phyloP scores from a whole-genome alignment of 108 stramenopile species.

The Skeletonema tropicum region DNA sequence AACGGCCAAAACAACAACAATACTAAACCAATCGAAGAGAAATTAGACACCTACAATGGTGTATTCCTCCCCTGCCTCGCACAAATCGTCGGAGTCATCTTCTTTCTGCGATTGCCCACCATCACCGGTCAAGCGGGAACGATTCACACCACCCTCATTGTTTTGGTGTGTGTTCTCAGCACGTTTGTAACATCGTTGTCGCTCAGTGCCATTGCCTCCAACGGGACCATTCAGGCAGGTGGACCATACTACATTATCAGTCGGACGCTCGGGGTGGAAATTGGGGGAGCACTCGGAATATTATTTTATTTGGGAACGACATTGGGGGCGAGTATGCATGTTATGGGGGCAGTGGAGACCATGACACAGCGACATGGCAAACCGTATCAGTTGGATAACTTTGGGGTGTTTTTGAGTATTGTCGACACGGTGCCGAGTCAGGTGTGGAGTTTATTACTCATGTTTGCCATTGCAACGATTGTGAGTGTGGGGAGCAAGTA shows the following conservation, averaged over 20 bases:
- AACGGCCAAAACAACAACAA: not conserved
- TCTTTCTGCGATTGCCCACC: conserved; percentile 79
- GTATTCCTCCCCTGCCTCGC: conserved; percentile 82
- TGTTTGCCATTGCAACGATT: conserved; percentile 42
- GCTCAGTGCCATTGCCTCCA: conserved; percentile 79
- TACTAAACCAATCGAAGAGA: not conserved
- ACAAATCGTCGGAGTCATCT: conserved; percentile 83
- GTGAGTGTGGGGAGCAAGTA: conserved; percentile 67
- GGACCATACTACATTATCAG: conserved; percentile 85
- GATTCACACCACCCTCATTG: conserved; percentile 44
- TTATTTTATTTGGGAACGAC: conserved; percentile 81
- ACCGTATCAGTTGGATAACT: not conserved
- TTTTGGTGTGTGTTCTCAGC: conserved; percentile 50
- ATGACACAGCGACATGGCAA: conserved; percentile 37
- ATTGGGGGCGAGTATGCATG: conserved; percentile 65
- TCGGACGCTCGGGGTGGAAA: conserved; percentile 70
- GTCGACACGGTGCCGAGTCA: conserved; percentile 12
- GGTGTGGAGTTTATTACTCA: conserved; percentile 45
- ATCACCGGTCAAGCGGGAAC: conserved; percentile 83
- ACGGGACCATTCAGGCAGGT: conserved; percentile 75
- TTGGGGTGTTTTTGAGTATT: not conserved
- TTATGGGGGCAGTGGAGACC: conserved; percentile 77
- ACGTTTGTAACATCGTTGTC: conserved; percentile 75
- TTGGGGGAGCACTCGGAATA: conserved; percentile 75
- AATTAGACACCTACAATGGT: conserved; percentile 32